Conservation (phyloP, 345 rosid genomes). For the Moringa oleifera region DNA sequence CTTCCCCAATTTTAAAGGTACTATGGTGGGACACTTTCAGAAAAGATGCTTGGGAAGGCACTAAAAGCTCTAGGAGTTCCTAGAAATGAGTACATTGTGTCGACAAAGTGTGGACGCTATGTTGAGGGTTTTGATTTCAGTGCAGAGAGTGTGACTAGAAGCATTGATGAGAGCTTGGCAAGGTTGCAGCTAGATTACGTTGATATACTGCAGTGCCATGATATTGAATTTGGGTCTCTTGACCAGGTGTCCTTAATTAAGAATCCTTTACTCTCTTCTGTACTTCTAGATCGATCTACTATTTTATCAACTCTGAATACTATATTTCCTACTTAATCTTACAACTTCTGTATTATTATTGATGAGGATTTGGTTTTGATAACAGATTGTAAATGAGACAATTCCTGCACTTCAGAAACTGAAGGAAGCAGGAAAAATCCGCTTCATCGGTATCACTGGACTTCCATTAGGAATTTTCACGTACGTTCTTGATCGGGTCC, state of each 20-base stretch:
- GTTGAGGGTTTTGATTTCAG: slow-evolving; percentile 83
- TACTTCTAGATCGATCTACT: background rate
- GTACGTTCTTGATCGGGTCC: slow-evolving; percentile 80
- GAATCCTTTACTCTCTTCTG: background rate
- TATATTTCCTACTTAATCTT: background rate
- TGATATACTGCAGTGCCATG: slow-evolving; percentile 89
- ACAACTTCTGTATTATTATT: background rate
- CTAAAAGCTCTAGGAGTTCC: slow-evolving; percentile 73
- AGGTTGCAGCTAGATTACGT: slow-evolving; percentile 90
- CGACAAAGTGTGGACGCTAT: slow-evolving; percentile 87
- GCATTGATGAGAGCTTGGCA: slow-evolving; percentile 81
- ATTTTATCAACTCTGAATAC: background rate
- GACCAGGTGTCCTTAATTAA: slow-evolving; percentile 55
- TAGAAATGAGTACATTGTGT: slow-evolving; percentile 67
- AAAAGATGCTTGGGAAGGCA: slow-evolving; percentile 86
- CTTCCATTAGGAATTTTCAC: slow-evolving; percentile 63
- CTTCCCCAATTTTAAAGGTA: slow-evolving; percentile 30
- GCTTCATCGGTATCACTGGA: slow-evolving; percentile 90
- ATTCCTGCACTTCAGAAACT: slow-evolving; percentile 86
- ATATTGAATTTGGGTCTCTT: slow-evolving; percentile 82
- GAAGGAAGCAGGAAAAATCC: slow-evolving; percentile 74
- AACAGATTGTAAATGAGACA: slow-evolving; percentile 80
- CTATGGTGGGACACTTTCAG: slow-evolving; percentile 87
- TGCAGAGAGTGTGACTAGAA: slow-evolving; percentile 78
- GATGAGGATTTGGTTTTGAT: slow-evolving; percentile 8